phyloP scores from a whole-genome alignment of 106 monocot species.

The Dendrobium catenatum region DNA sequence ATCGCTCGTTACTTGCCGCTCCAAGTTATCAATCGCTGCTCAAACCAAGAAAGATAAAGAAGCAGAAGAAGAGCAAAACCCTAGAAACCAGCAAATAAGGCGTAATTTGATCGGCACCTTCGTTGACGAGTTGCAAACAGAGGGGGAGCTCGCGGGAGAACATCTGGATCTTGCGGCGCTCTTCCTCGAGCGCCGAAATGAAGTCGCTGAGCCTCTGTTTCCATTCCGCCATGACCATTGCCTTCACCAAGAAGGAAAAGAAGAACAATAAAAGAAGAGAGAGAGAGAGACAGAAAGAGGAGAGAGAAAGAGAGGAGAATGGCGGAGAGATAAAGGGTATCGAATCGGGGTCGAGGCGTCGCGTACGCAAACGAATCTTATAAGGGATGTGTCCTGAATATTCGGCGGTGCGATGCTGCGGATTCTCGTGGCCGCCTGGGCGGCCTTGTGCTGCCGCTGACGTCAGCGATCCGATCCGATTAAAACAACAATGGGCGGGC shows the following conservation, averaged over 20 bases:
- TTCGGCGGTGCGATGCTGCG: slow-evolving; percentile 21
- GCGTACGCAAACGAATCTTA: slow-evolving; percentile 41
- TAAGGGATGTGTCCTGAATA: slow-evolving; percentile 25
- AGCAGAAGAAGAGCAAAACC: not conserved
- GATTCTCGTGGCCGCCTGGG: slow-evolving; percentile 5
- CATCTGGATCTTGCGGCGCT: slow-evolving; percentile 66
- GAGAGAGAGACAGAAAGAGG: slow-evolving; percentile 1
- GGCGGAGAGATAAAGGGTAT: slow-evolving; percentile 2
- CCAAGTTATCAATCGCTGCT: slow-evolving; percentile 49
- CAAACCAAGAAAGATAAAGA: not conserved
- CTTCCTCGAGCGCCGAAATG: slow-evolving; percentile 53
- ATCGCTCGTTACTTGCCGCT: slow-evolving; percentile 25
- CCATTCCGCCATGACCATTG: slow-evolving; percentile 6
- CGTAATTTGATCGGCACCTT: slow-evolving; percentile 18
- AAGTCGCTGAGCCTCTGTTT: slow-evolving; percentile 24
- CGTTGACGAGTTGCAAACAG: slow-evolving; percentile 41
- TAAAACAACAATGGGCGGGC: not conserved
- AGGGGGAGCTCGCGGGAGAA: slow-evolving; percentile 65
- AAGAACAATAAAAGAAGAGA: not conserved
- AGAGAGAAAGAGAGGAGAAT: not conserved
- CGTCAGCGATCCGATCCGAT: slow-evolving; percentile 21
- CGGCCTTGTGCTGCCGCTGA: slow-evolving; percentile 16
- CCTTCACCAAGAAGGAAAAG: not conserved
- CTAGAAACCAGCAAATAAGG: not conserved
- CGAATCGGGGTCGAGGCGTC: slow-evolving; percentile 48